Evolutionary conservation across 1,284 basidiomycete species (phyloP).

Genomic region (Tilletia caries): DNA sequence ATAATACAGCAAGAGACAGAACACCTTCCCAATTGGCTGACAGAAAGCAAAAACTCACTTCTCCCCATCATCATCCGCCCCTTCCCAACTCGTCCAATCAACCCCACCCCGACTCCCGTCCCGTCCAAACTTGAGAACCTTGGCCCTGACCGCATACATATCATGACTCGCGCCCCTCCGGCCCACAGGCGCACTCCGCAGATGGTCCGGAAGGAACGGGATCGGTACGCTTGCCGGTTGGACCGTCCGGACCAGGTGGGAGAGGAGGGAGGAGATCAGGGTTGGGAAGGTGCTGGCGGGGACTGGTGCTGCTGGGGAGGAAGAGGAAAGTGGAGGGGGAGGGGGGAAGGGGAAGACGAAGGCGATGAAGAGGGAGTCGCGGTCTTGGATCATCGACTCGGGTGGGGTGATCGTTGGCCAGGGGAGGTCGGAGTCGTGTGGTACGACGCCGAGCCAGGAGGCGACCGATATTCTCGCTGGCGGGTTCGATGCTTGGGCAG

Average conservation of each 20-base stretch:
- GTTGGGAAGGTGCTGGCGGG: slow-evolving; percentile 10
- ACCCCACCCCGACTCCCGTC: slow-evolving; percentile 39
- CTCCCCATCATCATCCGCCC: slow-evolving; percentile 49
- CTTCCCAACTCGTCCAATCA: slow-evolving; percentile 47
- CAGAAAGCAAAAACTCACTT: slow-evolving; percentile 3
- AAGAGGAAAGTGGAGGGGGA: too few relatives aligned
- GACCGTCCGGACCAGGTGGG: slow-evolving; percentile 41
- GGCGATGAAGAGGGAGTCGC: slow-evolving; percentile 48
- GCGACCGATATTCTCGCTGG: not conserved
- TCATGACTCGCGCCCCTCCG: slow-evolving; percentile 39
- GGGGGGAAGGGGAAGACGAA: slow-evolving; percentile 43
- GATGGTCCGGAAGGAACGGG: slow-evolving; percentile 29
- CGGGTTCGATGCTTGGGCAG: too few relatives aligned
- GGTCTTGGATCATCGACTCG: slow-evolving; percentile 42
- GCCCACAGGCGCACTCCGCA: slow-evolving; percentile 8
- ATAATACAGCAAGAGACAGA: too few relatives aligned
- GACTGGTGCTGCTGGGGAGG: slow-evolving; percentile 11
- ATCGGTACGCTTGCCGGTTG: slow-evolving; percentile 38
- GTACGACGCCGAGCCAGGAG: slow-evolving; percentile 12
- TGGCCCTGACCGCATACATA: slow-evolving; percentile 46
- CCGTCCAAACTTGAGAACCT: slow-evolving; percentile 44
- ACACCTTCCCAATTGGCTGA: too few relatives aligned
- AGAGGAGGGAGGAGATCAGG: slow-evolving; percentile 31
- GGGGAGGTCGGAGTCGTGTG: slow-evolving; percentile 20
- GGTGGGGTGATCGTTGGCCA: slow-evolving; percentile 33